Percentiles rank a stretch among this genome's conserved stretches.
phyloP scores from a whole-genome alignment of 2,329 filamentous ascomycete genomes.

The Colletotrichum spinosum region DNA sequence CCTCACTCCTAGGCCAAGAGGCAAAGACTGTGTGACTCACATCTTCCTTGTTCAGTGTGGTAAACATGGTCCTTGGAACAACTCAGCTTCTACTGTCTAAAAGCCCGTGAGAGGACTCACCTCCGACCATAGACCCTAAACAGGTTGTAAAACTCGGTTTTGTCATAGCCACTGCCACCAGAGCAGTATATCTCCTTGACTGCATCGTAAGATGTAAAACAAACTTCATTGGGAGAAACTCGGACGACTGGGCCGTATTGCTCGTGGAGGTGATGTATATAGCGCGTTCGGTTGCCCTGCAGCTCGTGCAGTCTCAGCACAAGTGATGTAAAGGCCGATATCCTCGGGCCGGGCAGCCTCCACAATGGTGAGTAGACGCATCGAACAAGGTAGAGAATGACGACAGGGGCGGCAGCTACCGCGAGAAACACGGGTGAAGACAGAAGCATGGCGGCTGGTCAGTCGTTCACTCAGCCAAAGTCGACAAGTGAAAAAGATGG shows the following conservation, averaged over 20 bases:
- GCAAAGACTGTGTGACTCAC: constrained; percentile 47
- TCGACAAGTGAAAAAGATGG: background rate
- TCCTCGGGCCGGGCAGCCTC: constrained; percentile 60
- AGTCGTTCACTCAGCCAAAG: background rate
- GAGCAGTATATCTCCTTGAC: constrained; percentile 73
- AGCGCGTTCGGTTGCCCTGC: constrained; percentile 61
- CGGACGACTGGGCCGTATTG: constrained; percentile 69
- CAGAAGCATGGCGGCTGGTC: constrained; percentile 35
- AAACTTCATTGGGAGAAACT: constrained; percentile 68
- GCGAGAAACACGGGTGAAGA: constrained; percentile 38
- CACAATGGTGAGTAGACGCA: constrained; percentile 52
- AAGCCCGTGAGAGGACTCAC: constrained; percentile 45
- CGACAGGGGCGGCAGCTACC: constrained; percentile 25
- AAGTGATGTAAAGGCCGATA: constrained; percentile 62
- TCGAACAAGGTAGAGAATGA: constrained; percentile 30
- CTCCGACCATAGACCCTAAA: constrained; percentile 69
- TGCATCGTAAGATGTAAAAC: constrained; percentile 66
- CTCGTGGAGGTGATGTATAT: constrained; percentile 67
- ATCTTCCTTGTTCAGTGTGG: constrained; percentile 65
- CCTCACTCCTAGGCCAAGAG: background rate
- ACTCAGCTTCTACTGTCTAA: background rate
- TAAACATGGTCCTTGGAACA: constrained; percentile 68
- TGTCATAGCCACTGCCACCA: constrained; percentile 72
- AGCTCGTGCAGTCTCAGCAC: constrained; percentile 69
- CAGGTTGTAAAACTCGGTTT: constrained; percentile 72